Evolutionary conservation across 2,329 filamentous ascomycete species (phyloP).

Genomic region (Claviceps monticola): DNA sequence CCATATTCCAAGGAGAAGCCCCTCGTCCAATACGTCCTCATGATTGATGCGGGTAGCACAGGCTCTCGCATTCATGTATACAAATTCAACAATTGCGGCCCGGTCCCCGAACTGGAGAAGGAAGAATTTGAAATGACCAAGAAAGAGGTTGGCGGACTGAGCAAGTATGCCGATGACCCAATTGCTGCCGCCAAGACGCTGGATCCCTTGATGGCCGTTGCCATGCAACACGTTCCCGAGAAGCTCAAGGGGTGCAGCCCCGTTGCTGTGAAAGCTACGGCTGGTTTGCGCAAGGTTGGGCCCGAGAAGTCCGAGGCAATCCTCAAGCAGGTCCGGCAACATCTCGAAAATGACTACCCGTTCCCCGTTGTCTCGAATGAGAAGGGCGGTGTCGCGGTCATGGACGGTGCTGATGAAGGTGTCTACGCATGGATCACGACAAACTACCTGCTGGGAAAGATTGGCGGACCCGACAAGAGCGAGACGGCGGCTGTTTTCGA

Average conservation of each 20-base stretch:
- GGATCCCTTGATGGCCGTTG: slow-evolving; percentile 75
- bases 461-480: slow-evolving; percentile 79
- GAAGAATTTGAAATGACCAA: slow-evolving; percentile 92
- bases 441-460: slow-evolving; percentile 96
- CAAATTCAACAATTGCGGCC: slow-evolving; percentile 96
- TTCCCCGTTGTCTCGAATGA: slow-evolving; percentile 85
- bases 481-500: slow-evolving; percentile 93
- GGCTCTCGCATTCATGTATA: slow-evolving; percentile 97
- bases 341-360: slow-evolving; percentile 79
- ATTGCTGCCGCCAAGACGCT: slow-evolving; percentile 80
- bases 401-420: slow-evolving; percentile 94
- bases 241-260: slow-evolving; percentile 85
- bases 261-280: slow-evolving; percentile 94
- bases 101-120: slow-evolving; percentile 84
- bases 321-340: slow-evolving; percentile 66
- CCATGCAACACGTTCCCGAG: slow-evolving; percentile 72
- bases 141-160: slow-evolving; percentile 71
- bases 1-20: slow-evolving; percentile 81
- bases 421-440: slow-evolving; percentile 99
- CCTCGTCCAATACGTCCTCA: slow-evolving; percentile 91
- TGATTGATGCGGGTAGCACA: slow-evolving; percentile 97
- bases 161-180: slow-evolving; percentile 75
- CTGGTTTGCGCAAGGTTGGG: slow-evolving; percentile 79
- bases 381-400: slow-evolving; percentile 82
- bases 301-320: slow-evolving; percentile 70